phyloP scores from a whole-genome alignment of 306 rosid species.

The Nissolia schottii region DNA sequence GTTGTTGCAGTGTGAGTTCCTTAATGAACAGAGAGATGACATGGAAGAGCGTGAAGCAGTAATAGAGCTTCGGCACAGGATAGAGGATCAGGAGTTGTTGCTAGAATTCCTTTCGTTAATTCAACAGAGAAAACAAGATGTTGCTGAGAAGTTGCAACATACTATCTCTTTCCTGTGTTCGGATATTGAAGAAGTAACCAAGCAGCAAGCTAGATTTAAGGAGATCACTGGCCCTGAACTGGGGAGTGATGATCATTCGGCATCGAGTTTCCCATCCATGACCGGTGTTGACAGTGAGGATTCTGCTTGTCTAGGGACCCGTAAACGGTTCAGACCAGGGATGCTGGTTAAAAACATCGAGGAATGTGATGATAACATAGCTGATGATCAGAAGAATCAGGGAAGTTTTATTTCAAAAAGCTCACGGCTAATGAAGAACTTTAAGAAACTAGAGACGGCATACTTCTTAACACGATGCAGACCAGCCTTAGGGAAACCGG shows the following conservation, averaged over 20 bases:
- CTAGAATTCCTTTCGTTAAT: slow-evolving; percentile 77
- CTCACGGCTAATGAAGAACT: slow-evolving; percentile 84
- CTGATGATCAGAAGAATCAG: slow-evolving; percentile 36
- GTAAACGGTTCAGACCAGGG: slow-evolving; percentile 74
- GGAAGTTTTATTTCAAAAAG: slow-evolving; percentile 52
- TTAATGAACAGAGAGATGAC: slow-evolving; percentile 74
- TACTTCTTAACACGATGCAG: slow-evolving; percentile 80
- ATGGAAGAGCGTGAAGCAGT: slow-evolving; percentile 89
- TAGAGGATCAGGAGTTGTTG: slow-evolving; percentile 83
- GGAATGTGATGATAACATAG: slow-evolving; percentile 59
- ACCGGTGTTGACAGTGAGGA: slow-evolving; percentile 49
- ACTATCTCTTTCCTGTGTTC: slow-evolving; percentile 77
- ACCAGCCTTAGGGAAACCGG: slow-evolving; percentile 43
- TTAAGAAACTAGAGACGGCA: slow-evolving; percentile 84
- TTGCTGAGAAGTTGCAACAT: slow-evolving; percentile 72
- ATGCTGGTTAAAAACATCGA: slow-evolving; percentile 33
- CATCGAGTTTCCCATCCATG: slow-evolving; percentile 59
- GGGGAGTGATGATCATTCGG: slow-evolving; percentile 42
- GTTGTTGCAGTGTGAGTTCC: slow-evolving; percentile 76
- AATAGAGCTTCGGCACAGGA: slow-evolving; percentile 65
- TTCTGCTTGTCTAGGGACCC: slow-evolving; percentile 52
- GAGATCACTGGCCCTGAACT: slow-evolving; percentile 47
- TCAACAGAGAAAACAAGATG: slow-evolving; percentile 76
- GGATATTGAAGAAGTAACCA: slow-evolving; percentile 80
- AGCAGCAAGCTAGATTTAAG: slow-evolving; percentile 58